Evolutionary conservation across 345 rosid species (phyloP), one percentile per base, ranked within the genome.

Genomic region (Moricandia arvensis): DNA sequence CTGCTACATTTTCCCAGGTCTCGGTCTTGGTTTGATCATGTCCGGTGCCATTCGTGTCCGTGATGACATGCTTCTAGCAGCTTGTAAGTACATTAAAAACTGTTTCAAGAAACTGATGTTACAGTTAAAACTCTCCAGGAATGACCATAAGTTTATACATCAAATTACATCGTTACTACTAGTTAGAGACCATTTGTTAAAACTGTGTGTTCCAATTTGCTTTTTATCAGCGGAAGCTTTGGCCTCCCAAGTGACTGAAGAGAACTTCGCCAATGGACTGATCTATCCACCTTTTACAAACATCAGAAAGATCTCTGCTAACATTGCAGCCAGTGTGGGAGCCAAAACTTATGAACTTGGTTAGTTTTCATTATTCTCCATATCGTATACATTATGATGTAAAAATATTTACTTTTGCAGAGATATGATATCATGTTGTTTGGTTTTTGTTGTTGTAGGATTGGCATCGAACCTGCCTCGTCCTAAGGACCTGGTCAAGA

Each of bases 61-160:
- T 9, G 93, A 90, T 76, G 96, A 88, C 88, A 84, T 95, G 99
- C 99, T 95, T 82, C 83, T 95, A 81, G 97, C 97, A 65, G 99
- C 99, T 68, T 90, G 97, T 95, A 86, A 92, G 99, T 83, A 65
- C 26, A 66, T 1, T 21, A 7, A 66, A 29, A 12, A 4, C 6
- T 8, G 7, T 49, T 64, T 54, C 33, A 65, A 55, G 65, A 29
- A 41, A 74, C 67, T 75, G 38, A 21, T 45, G 60, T 43, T 13
- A 43, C 12, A 38, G 13, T 38, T 10, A 38, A 38, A 38, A 10
- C 45, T 38, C 45, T 12, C 45, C 45, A 38, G 13, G 45, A 3
- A 11, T 38, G 13, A 38, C 45, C 51, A 65, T 73, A 34, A 38
- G 13, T 51, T 54, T 4, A 54, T 21, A 1, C 10, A 53, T 49